phyloP scores from a whole-genome alignment of 768 basidiomycete genomes.

The Paxillus rubicundulus region DNA sequence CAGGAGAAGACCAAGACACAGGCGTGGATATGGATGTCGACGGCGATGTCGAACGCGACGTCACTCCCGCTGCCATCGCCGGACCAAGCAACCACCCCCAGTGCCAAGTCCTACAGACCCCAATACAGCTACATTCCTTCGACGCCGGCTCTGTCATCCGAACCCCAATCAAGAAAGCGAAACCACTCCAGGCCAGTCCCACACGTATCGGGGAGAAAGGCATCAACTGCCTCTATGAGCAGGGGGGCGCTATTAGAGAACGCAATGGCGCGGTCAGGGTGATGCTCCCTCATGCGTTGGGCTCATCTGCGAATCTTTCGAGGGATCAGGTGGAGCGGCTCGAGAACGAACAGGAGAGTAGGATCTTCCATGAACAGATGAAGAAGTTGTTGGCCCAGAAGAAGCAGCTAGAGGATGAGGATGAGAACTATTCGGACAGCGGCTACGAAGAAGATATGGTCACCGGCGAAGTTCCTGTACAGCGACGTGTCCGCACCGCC shows the following conservation, averaged over 20 bases:
- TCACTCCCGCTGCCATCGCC: constrained; percentile 8
- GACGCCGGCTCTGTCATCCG: constrained; percentile 31
- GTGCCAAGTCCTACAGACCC: constrained; percentile 17
- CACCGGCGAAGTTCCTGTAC: not conserved
- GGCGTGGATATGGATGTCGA: constrained; percentile 12
- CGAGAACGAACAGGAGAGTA: constrained; percentile 10
- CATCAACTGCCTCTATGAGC: constrained; percentile 19
- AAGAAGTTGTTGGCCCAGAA: constrained; percentile 14
- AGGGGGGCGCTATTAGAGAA: constrained; percentile 10
- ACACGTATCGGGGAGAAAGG: constrained; percentile 29
- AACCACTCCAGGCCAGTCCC: constrained; percentile 28
- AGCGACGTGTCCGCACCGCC: constrained; percentile 6
- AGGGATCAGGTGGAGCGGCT: constrained; percentile 22
- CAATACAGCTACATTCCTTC: constrained; percentile 16
- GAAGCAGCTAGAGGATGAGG: constrained; percentile 5
- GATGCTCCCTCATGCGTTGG: constrained; percentile 21
- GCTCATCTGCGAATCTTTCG: constrained; percentile 23
- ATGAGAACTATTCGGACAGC: not conserved
- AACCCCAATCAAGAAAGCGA: constrained; percentile 29
- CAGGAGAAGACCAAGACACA: not conserved
- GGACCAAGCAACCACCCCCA: not conserved
- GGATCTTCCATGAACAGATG: constrained; percentile 10
- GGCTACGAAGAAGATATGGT: constrained; percentile 22
- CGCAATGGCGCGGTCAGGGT: constrained; percentile 16
- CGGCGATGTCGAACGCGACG: constrained; percentile 11